Evolutionary conservation across 2,329 filamentous ascomycete species (phyloP), one percentile per base, ranked within the genome.

Genomic region (Clonostachys sp.): DNA sequence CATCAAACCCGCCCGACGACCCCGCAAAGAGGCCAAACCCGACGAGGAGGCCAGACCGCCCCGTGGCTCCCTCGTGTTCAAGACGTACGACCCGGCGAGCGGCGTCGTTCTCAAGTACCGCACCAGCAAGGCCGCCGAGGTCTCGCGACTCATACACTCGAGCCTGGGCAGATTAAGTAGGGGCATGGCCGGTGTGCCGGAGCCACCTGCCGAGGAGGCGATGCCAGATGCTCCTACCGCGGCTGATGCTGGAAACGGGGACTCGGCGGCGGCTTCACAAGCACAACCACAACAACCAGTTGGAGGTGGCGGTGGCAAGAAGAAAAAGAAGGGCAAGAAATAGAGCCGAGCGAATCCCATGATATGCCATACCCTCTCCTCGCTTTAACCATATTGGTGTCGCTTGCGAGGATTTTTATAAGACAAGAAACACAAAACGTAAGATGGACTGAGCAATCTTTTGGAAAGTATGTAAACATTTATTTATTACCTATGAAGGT

Each of bases 51-150:
- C 68, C 5, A 75, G 77, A 47, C 71, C 80, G 3, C 74, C 84
- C 5, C 78, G 78, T 54, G 91, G 86, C 54, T 81, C 77, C 47
- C 84, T 99, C 45, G 86, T 84, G 5, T 72, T 99, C 51, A 97
- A 95, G 73, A 94, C 94, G 5, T 97, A 84, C 71, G 89, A 96
- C 65, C 87, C 94, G 1, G 73, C 73, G 40, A 87, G 84, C 47
- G 94, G 94, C 60, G 84, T 86, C 49, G 86, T 86, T 51, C 78
- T 99, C 53, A 95, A 96, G 71, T 97, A 96, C 75, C 80, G 82
- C 63, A 99, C 94, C 35, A 86, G 86, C 62, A 95, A 96, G 69
- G 89, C 87, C 17, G 89, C 89, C 17, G 92, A 97, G 70, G 91
- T 99, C 10, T 86, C 87, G 20, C 77, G 94, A 30, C 70, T 99